Evolutionary conservation across 176 grass and related monocot genomes (phyloP), one percentile per base, ranked within the genome.

Genomic region (Bothriochloa decipiens): DNA sequence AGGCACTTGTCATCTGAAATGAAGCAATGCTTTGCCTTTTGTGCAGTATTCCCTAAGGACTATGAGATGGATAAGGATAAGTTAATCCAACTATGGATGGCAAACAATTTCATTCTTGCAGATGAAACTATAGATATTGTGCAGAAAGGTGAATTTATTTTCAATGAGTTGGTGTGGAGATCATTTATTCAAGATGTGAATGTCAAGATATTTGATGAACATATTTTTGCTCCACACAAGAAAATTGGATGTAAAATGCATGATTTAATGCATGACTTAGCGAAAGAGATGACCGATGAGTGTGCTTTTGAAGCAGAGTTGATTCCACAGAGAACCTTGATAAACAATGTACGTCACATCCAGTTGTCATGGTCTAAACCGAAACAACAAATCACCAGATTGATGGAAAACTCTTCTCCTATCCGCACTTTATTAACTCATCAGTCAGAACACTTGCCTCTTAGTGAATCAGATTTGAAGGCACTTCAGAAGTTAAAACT

Each of bases 201-300:
- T 1, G 6, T 46, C 16, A 18, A 18, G 0, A 46, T 4, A n/a
- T 3, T 0, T 23, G 22, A 4, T 32, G 5, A 15, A 1, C 1
- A 0, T 37, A 32, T 2, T 33, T 15, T 8, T 0, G 2, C 1
- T 18, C 16, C 49, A 10, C 20, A 18, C 11, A 9, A 8, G 5
- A 12, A 0, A 36, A 11, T 11, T 49, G 2, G 18, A 6, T 75
- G 82, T 40, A 85, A 69, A 67, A 63, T 85, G 74, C 83, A 85
- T 18, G 74, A 85, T 46, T 70, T 77, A 12, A 78, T 85, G 83
- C 83, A 85, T 62, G 83, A 85, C 13, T 27, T 85, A 17, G 83
- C 65, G 8, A 40, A 67, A 76, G 3, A 40, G 1, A 32, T 27
- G 0, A 3, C 61, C 1, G n/a, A 66, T 1, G 82, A 84, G 37